Conservation (phyloP, 306 rosid species). For the Prunus dulcis region DNA sequence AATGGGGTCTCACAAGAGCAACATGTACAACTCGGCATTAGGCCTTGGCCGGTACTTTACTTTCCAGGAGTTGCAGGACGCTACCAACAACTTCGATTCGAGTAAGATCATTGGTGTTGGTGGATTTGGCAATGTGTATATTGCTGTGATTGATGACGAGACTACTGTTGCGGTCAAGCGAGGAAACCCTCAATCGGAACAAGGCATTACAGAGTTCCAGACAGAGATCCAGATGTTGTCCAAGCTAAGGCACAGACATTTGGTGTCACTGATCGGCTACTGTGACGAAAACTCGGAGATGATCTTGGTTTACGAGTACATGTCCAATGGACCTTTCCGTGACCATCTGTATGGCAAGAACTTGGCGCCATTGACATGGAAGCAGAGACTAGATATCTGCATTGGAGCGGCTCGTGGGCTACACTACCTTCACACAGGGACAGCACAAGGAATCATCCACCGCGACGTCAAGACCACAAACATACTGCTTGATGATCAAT, state of each 20-base stretch:
- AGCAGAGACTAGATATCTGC: constrained; percentile 44
- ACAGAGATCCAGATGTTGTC: constrained; percentile 59
- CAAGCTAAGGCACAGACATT: constrained; percentile 47
- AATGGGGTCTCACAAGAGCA: constrained; percentile 31
- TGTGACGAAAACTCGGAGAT: constrained; percentile 53
- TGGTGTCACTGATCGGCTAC: constrained; percentile 50
- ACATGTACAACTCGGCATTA: constrained; percentile 24
- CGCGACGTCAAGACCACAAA: constrained; percentile 53
- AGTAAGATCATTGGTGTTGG: constrained; percentile 48
- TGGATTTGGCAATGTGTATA: constrained; percentile 50
- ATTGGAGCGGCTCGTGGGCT: constrained; percentile 53
- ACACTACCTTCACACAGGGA: constrained; percentile 53
- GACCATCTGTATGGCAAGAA: constrained; percentile 49
- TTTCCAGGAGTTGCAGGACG: constrained; percentile 42
- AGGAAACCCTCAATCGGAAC: constrained; percentile 50
- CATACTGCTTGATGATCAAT: constrained; percentile 40
- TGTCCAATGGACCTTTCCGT: constrained; percentile 56
- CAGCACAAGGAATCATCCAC: constrained; percentile 52
- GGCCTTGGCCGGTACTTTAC: constrained; percentile 51
- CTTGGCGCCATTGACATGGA: constrained; percentile 37
- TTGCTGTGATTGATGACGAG: constrained; percentile 40
- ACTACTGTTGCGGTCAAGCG: constrained; percentile 45
- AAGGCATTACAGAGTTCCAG: constrained; percentile 49
- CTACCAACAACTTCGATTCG: constrained; percentile 49
- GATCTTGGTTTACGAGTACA: constrained; percentile 51